Conservation (phyloP, 129 eudicot species). For the Heracleum sosnowskyi region DNA sequence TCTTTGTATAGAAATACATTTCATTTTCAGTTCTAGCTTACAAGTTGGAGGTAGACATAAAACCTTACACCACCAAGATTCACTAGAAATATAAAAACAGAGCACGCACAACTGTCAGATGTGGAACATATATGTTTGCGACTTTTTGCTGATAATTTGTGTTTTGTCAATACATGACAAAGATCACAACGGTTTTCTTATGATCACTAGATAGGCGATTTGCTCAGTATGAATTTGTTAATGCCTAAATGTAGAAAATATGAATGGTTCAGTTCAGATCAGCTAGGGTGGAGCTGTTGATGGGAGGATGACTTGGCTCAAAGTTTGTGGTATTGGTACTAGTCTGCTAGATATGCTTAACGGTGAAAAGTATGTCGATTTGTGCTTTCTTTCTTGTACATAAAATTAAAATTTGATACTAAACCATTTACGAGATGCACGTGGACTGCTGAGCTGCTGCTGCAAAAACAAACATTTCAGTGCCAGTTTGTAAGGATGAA, state of each 20-base stretch:
- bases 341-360: not conserved
- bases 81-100: not conserved
- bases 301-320: not conserved
- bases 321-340: not conserved
- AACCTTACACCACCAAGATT: not conserved
- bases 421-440: no score
- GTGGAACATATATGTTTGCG: not conserved
- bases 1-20: no score
- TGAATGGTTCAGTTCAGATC: not conserved
- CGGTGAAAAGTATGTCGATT: not conserved
- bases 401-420: no score
- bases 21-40: no score
- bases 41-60: not conserved
- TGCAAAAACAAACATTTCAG: not conserved
- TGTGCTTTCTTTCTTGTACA: not conserved
- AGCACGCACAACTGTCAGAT: not conserved
- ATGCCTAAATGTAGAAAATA: no score
- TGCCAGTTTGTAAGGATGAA: not conserved
- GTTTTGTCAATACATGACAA: not conserved
- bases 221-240: not conserved
- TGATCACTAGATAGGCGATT: no score
- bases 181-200: no score
- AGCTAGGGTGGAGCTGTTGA: not conserved
- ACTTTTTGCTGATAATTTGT: not conserved
- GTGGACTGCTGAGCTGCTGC: not conserved